Base-by-base conservation (phyloP, 2,329 filamentous ascomycete genomes). In the Neurospora crassa region DNA sequence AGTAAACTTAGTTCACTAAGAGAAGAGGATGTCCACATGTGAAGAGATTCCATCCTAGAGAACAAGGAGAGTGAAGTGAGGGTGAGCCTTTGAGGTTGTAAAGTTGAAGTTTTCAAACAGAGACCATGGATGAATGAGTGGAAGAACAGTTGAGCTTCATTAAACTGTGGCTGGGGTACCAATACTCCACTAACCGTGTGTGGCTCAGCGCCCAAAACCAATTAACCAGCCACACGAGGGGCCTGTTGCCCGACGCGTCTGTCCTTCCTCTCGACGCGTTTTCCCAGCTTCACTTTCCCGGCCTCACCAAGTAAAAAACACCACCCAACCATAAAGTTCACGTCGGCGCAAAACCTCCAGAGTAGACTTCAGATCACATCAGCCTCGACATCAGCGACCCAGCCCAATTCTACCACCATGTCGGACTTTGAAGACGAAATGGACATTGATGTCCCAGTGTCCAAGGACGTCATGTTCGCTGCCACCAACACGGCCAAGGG, bases 401-500 rank as follows among this genome's bases (percentile, higher is more conserved):
- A 68, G 18, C 59, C 6, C 34, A 69, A 2, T 37, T 18, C 53
- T n/a, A 29, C 71, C 77, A 79, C 72, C 63, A 89, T 89, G 87
- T 89, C 87, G 0, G 87, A 89, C 76, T 85, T 83, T 72, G 87
- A 85, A 73, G 86, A 89, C 75, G 86, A 87, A 71, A 89, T 89
- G 87, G 87, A 89, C 75, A 81, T 89, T 45, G 87, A 89, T 76
- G 84, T 79, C 74, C 83, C 84, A 34, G 78, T 80, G 45, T 82
- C 82, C 73, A 84, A 83, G 72, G 84, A 86, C 76, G 80, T 89
- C 71, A 81, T 80, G 71, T 97, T 97, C 82, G 92, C 90, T 71
- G 91, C 92, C 37, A 90, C 92, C 74, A 88, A 89, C 76, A 88
- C 86, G 18, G 85, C 86, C 74, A 97, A 97, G 81, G 94, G 95